These are phyloP conservation scores for Coniochaeta sp. DNA, from an alignment of 2,329 filamentous ascomycete species.

Conservation along the genomic window DNA sequence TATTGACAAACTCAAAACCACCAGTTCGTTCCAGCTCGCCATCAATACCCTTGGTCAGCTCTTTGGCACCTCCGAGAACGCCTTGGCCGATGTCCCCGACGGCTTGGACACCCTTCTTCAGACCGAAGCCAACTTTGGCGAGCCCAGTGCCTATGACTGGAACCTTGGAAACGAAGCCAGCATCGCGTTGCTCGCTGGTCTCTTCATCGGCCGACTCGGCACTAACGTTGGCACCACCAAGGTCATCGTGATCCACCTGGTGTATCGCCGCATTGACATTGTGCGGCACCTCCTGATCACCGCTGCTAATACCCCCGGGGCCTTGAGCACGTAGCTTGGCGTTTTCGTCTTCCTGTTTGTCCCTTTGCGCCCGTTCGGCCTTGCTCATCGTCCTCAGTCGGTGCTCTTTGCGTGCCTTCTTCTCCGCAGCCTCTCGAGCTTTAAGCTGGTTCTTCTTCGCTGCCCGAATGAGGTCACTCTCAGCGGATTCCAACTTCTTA, in stretches of 20 bases:
- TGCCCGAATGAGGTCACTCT: conserved; percentile 74
- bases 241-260: conserved; percentile 14
- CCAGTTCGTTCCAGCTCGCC: conserved; percentile 46
- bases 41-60: conserved; percentile 41
- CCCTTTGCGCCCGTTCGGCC: conserved; percentile 37
- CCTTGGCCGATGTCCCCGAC: conserved; percentile 35
- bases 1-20: conserved; percentile 36
- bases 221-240: conserved; percentile 7
- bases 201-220: conserved; percentile 9
- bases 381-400: conserved; percentile 43
- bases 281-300: conserved; percentile 46
- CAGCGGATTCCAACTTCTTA: conserved; percentile 64
- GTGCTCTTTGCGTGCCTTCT: conserved; percentile 48
- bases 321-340: conserved; percentile 43
- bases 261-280: conserved; percentile 37
- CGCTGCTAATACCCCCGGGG: conserved; percentile 40
- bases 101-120: conserved; percentile 35
- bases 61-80: conserved; percentile 35
- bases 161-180: conserved; percentile 17
- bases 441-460: conserved; percentile 78
- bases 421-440: conserved; percentile 54
- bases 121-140: conserved; percentile 38
- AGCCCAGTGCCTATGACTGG: conserved; percentile 28
- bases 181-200: conserved; percentile 9
- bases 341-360: conserved; percentile 39